Evolutionary conservation across 306 rosid genomes (phyloP).

Genomic region (Nissolia schottii): DNA sequence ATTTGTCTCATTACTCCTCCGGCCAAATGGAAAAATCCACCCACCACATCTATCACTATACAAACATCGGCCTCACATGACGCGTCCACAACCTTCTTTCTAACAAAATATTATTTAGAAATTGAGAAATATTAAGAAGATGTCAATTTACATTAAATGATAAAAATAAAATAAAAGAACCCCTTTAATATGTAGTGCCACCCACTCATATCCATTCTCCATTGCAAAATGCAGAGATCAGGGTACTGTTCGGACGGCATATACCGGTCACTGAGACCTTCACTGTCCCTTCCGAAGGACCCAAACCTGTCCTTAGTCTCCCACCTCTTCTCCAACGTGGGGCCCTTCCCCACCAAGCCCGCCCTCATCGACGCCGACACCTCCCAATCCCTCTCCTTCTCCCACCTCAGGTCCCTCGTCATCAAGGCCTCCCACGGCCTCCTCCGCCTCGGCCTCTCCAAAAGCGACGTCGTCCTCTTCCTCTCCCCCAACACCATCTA

Average conservation of each 20-base stretch:
- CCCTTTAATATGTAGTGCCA: no score
- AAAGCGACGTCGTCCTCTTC: conserved; percentile 76
- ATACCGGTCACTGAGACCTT: conserved; percentile 72
- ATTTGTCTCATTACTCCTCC: no score
- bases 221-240: conserved; percentile 70
- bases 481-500: conserved; percentile 69
- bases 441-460: conserved; percentile 46
- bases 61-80: no score
- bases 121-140: no score
- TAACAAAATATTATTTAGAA: no score
- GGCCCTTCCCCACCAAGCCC: conserved; percentile 47
- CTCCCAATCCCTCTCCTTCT: conserved; percentile 37
- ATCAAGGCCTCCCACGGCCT: conserved; percentile 50
- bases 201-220: not conserved
- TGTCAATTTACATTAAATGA: no score
- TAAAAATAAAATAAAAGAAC: no score
- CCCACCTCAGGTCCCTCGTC: conserved; percentile 42
- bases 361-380: conserved; percentile 75
- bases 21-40: no score
- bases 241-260: conserved; percentile 79
- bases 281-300: conserved; percentile 37
- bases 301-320: conserved; percentile 56
- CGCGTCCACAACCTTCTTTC: no score
- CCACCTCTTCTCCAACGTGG: conserved; percentile 50
- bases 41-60: no score